A percentile compares a stretch with the other conserved stretches of the same genome.
Evolutionary conservation across 2,329 filamentous ascomycete species (phyloP).

Genomic region (Cercospora sp.): DNA sequence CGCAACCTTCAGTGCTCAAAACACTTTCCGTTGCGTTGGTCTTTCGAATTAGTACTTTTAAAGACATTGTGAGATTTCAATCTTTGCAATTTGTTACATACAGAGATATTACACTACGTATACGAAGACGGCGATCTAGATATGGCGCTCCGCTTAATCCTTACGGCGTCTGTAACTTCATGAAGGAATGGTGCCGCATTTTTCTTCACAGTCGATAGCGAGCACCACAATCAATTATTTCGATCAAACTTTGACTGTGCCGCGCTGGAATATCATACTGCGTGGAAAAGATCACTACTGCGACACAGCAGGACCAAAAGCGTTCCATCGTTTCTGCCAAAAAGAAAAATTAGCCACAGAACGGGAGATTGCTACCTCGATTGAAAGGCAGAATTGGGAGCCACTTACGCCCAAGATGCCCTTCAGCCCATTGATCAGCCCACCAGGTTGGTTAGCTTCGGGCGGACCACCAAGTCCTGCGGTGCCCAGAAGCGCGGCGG

Average conservation of each 20-base stretch:
- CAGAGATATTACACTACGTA: background rate
- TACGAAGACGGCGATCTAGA: background rate
- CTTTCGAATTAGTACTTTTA: too few relatives aligned
- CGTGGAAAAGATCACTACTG: too few relatives aligned
- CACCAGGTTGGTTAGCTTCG: background rate
- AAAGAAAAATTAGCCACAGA: background rate
- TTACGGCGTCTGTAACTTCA: background rate
- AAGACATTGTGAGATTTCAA: too few relatives aligned
- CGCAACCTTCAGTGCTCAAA: too few relatives aligned
- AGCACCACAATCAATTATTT: background rate
- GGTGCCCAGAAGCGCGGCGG: slow-evolving; percentile 1
- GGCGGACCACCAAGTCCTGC: background rate
- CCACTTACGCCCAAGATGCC: background rate
- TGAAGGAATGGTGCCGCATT: background rate
- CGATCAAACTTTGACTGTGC: too few relatives aligned
- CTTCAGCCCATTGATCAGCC: slow-evolving; percentile 3
- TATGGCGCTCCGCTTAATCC: background rate
- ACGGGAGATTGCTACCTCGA: too few relatives aligned
- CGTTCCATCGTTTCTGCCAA: background rate
- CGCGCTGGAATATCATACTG: too few relatives aligned
- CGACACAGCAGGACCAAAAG: background rate
- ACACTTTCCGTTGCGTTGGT: too few relatives aligned
- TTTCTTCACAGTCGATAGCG: background rate
- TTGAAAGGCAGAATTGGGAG: too few relatives aligned
- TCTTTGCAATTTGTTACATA: background rate